Conservation (phyloP, 2,329 filamentous ascomycete species). For the Talaromyces rugulosus region DNA sequence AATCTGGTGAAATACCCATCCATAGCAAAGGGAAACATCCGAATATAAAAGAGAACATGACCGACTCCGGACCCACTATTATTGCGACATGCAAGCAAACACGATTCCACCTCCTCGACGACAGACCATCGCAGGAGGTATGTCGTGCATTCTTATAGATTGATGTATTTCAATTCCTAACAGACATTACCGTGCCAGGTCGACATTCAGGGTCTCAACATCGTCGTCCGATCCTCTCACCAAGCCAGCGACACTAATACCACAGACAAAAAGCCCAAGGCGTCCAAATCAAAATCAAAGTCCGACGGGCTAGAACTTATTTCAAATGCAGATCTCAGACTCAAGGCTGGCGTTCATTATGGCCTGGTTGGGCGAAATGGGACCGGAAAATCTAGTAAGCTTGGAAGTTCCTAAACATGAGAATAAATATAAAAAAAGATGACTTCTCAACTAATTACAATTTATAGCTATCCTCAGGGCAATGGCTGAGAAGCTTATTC, state of each 20-base stretch:
- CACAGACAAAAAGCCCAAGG: constrained; percentile 21
- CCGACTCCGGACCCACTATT: constrained; percentile 31
- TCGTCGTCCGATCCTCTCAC: constrained; percentile 15
- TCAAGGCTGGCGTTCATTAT: constrained; percentile 72
- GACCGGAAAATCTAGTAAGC: constrained; percentile 73
- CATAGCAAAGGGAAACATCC: background rate
- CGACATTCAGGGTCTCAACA: constrained; percentile 65
- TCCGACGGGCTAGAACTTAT: constrained; percentile 59
- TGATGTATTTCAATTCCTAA: background rate
- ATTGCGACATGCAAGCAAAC: constrained; percentile 65
- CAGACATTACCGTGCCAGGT: constrained; percentile 44
- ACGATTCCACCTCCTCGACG: constrained; percentile 57
- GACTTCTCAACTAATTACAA: background rate
- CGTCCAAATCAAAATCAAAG: constrained; percentile 50
- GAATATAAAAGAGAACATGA: background rate
- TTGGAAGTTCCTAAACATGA: background rate
- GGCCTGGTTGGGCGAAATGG: constrained; percentile 77
- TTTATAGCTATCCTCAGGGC: constrained; percentile 63
- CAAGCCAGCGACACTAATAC: background rate
- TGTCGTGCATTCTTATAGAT: background rate
- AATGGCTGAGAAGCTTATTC: constrained; percentile 72
- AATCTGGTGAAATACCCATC: background rate
- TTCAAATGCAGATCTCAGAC: constrained; percentile 61
- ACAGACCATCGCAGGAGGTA: constrained; percentile 52
- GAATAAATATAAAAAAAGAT: background rate